Percentiles rank a stretch among this genome's conserved stretches.
phyloP scores from a whole-genome alignment of 2,329 filamentous ascomycete genomes.

The Aspergillus costaricaensis region DNA sequence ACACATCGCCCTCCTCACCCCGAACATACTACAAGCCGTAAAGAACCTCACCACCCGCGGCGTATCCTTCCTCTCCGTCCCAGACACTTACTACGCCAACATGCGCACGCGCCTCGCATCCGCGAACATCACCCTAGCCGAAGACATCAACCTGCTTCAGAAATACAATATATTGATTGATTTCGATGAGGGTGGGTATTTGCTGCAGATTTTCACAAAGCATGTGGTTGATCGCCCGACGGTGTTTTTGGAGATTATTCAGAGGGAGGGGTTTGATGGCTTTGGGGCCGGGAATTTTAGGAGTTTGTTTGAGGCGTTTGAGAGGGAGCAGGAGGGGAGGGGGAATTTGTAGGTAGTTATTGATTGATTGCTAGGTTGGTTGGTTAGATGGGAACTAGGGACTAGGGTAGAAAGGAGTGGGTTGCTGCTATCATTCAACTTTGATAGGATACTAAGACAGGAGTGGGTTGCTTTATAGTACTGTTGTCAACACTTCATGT shows the following conservation, averaged over 20 bases:
- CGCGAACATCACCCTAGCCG: slow-evolving; percentile 60
- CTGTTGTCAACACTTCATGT: no score
- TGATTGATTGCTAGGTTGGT: no score
- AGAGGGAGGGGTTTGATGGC: slow-evolving; percentile 81
- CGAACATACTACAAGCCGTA: slow-evolving; percentile 73
- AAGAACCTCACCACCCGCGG: slow-evolving; percentile 72
- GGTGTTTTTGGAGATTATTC: slow-evolving; percentile 91
- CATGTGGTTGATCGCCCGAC: slow-evolving; percentile 87
- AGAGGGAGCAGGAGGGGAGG: slow-evolving; percentile 1
- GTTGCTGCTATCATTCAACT: no score
- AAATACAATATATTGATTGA: slow-evolving; percentile 82
- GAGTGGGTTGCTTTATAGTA: no score
- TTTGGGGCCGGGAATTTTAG: slow-evolving; percentile 94
- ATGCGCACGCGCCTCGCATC: slow-evolving; percentile 70
- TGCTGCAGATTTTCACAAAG: slow-evolving; percentile 73
- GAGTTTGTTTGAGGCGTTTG: slow-evolving; percentile 88
- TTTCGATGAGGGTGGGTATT: slow-evolving; percentile 85
- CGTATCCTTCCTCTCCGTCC: slow-evolving; percentile 84
- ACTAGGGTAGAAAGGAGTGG: no score
- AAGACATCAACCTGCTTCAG: slow-evolving; percentile 75
- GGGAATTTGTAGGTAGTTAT: not conserved
- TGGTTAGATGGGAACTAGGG: no score
- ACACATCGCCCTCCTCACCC: slow-evolving; percentile 79
- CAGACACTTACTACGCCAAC: slow-evolving; percentile 73
- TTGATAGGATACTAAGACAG: no score